Base-by-base conservation (phyloP, 441 rosid species). In the Adansonia rubrostipa region DNA sequence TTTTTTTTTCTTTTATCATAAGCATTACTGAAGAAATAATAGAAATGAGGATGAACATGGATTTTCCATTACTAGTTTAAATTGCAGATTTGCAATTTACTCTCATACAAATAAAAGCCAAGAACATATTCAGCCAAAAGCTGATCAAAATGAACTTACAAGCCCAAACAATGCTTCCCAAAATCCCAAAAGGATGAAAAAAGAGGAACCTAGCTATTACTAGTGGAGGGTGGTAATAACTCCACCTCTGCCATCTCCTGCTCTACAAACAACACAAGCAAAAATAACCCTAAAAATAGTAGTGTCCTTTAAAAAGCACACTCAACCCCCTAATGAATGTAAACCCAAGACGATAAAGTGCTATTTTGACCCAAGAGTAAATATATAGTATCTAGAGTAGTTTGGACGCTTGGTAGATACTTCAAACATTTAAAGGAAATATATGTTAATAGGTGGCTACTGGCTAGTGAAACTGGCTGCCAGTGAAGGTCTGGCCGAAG, bases 401-500 rank as follows among this genome's bases (percentile, higher is more conserved):
- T 22, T 22, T 22, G 63, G 62, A 15, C 5, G 9, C 15, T 24
- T 24, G n/a, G 3, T 2, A 63, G 33, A 33, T 42, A 42, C 45
- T 42, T 42, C 6, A 42, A 42, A 36, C 40, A 36, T 36, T 28
- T 36, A 36, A 36, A 36, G 40, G 40, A 36, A 36, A 36, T 36
- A 36, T 36, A 0, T 4, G 40, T 36, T 36, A 36, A 36, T 36
- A 3, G 0, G 40, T 36, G 40, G 40, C 40, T 36, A 36, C 40
- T 5, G 40, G 40, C 40, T 36, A 36, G 40, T 36, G 40, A 36
- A 36, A 36, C 40, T 36, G 40, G 40, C 40, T 36, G 40, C 92
- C 94, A 2, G 72, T 63, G 44, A 85, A 91, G 72, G 92, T 84
- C 82, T 91, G 94, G n/a, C 89, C 85, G 0, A 78, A 84, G 19